phyloP scores from a whole-genome alignment of 768 basidiomycete genomes.

The Hygrocybe coccinea region DNA sequence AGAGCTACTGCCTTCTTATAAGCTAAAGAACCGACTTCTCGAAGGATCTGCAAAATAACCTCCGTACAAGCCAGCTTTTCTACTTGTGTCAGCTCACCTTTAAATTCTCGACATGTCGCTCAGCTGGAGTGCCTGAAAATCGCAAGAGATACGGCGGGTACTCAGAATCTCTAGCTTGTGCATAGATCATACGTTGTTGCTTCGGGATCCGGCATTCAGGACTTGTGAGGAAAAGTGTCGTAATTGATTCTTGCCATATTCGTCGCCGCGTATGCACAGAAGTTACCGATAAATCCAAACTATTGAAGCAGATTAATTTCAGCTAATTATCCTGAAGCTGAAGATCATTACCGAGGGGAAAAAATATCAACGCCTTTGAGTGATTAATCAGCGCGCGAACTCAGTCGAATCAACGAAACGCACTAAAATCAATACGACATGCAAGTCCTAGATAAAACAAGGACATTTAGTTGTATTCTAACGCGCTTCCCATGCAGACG shows the following conservation, averaged over 20 bases:
- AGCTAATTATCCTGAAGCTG: background rate
- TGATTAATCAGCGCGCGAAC: background rate
- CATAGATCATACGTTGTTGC: constrained; percentile 53
- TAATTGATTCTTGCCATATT: constrained; percentile 77
- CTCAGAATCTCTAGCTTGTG: constrained; percentile 50
- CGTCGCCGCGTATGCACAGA: constrained; percentile 63
- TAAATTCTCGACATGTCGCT: constrained; percentile 72
- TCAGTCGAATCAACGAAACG: constrained; percentile 22
- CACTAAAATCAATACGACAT: constrained; percentile 71
- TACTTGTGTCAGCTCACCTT: constrained; percentile 44
- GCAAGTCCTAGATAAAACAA: constrained; percentile 41
- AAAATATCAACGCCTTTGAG: constrained; percentile 70
- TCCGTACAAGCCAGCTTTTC: background rate
- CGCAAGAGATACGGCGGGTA: constrained; percentile 67
- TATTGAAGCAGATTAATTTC: constrained; percentile 20
- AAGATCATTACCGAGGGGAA: constrained; percentile 54
- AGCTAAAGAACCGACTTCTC: constrained; percentile 55
- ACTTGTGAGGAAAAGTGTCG: constrained; percentile 59
- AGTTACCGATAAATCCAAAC: constrained; percentile 51
- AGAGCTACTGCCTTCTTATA: constrained; percentile 53
- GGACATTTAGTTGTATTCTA: background rate
- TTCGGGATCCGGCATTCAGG: constrained; percentile 55
- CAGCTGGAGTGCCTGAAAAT: constrained; percentile 59
- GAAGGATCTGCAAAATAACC: constrained; percentile 50
- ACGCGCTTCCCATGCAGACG: background rate